Evolutionary conservation across 2,329 filamentous ascomycete species (phyloP).

Genomic region (Alternaria brassicicola): DNA sequence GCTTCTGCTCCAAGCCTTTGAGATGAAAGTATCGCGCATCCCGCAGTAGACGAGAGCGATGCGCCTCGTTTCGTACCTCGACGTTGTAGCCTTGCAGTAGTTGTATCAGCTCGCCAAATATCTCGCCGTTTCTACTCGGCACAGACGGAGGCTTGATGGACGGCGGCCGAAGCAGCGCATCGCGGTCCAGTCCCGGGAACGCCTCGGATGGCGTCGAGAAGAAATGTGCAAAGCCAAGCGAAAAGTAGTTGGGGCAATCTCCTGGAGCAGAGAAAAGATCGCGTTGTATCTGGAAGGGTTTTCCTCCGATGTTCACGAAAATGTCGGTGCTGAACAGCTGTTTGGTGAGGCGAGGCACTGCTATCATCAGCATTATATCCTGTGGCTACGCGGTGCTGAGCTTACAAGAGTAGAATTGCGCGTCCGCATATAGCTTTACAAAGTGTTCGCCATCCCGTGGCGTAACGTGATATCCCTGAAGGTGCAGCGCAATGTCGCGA

Average conservation of each 20-base stretch:
- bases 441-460: conserved; percentile 85
- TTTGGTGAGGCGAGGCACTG: conserved; percentile 85
- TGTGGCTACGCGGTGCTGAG: conserved; percentile 14
- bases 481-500: conserved; percentile 83
- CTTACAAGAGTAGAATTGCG: conserved; percentile 88
- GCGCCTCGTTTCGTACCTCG: conserved; percentile 74
- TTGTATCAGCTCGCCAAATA: conserved; percentile 81
- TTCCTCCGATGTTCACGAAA: conserved; percentile 87
- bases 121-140: conserved; percentile 79
- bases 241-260: conserved; percentile 95
- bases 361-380: conserved; percentile 16
- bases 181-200: conserved; percentile 83
- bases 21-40: conserved; percentile 95
- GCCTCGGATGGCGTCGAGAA: conserved; percentile 80
- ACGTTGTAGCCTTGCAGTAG: conserved; percentile 84
- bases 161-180: conserved; percentile 81
- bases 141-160: conserved; percentile 83
- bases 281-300: conserved; percentile 86
- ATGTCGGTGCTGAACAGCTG: conserved; percentile 92
- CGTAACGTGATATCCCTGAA: conserved; percentile 86
- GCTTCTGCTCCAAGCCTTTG: conserved; percentile 84
- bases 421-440: conserved; percentile 90
- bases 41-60: conserved; percentile 76
- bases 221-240: conserved; percentile 85
- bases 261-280: conserved; percentile 85